A percentile compares a stretch with the other conserved stretches of the same genome.
Evolutionary conservation across 805 yeast genomes (phyloP).

Genomic region (Lachancea fermentati): DNA sequence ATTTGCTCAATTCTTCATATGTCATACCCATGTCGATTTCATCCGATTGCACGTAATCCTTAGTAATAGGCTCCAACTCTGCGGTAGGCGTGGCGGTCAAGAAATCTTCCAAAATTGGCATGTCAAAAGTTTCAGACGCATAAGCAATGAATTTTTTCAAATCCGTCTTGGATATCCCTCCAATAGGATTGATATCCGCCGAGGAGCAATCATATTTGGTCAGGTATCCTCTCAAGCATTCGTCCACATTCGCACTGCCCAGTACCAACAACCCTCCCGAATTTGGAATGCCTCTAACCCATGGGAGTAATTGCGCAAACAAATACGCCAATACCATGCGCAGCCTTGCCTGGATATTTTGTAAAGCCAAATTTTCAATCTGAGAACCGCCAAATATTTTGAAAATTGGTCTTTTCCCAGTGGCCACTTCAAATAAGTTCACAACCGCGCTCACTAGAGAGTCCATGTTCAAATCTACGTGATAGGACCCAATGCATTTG

Average conservation of each 20-base stretch:
- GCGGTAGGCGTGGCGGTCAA: constrained; percentile 95
- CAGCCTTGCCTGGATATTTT: constrained; percentile 92
- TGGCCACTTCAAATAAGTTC: constrained; percentile 74
- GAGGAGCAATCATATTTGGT: constrained; percentile 97
- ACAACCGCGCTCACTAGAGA: constrained; percentile 68
- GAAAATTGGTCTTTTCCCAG: constrained; percentile 84
- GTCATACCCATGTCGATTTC: constrained; percentile 99
- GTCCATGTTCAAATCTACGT: constrained; percentile 90
- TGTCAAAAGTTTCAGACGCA: constrained; percentile 60
- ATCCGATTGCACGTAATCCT: constrained; percentile 88
- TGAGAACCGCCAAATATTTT: constrained; percentile 91
- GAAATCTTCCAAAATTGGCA: constrained; percentile 76
- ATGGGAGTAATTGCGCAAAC: constrained; percentile 91
- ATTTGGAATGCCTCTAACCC: constrained; percentile 69
- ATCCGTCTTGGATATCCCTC: constrained; percentile 96
- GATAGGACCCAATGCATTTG: constrained; percentile 75
- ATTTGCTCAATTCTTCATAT: constrained; percentile 84
- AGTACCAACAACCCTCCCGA: constrained; percentile 76
- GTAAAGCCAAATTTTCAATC: constrained; percentile 88
- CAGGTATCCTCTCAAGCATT: constrained; percentile 88
- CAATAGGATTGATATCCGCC: constrained; percentile 97
- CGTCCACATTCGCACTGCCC: constrained; percentile 97
- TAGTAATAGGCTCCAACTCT: constrained; percentile 93
- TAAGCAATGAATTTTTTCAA: constrained; percentile 78
- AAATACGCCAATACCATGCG: constrained; percentile 92